Base-by-base conservation (phyloP, 257 asterid genomes). In the Cynanchum wilfordii region DNA sequence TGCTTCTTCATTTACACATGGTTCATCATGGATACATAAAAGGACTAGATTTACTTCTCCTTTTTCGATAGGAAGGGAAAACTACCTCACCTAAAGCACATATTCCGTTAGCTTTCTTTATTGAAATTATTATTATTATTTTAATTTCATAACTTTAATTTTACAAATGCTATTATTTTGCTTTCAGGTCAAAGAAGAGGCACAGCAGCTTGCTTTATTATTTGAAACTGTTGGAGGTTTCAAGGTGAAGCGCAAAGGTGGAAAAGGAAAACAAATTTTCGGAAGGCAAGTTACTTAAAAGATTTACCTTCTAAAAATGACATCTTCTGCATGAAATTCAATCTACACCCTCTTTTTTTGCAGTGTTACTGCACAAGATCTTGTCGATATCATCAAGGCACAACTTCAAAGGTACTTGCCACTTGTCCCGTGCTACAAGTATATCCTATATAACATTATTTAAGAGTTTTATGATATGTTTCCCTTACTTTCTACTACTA, bases 231-330 rank as follows among this genome's bases (percentile, higher is more conserved):
- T 92, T 62, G 99, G 99, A 75, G 98, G 93, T 75, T 95, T 95
- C 84, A 95, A 92, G 87, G 98, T 95, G 86, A 95, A 94, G 86
- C 93, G 99, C 59, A 95, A 92, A 84, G 97, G 96, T 27, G 99
- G 98, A 69, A 87, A 95, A 80, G 98, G 98, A 69, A 95, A 95
- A 77, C 96, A 85, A 80, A 95, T 95, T 59, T 95, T 95, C 59
- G 99, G 98, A 86, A 86, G 79, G 99, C 86, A 77, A 80, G 84
- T 79, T 69, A 45, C 7, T 60, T 59, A 19, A 11, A 33, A 24
- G 56, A 75, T 33, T 36, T 69, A 33, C 29, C 49, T 66, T 69
- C 58, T 45, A 63, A 54, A 49, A 27, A 69, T 33, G 51, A 12
- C 59, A 16, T 17, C 25, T 66, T 68, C 30, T 29, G 33, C 22